These are phyloP conservation scores for Chiua sp. DNA, from an alignment of 1,284 basidiomycete genomes.

Conservation along the genomic window DNA sequence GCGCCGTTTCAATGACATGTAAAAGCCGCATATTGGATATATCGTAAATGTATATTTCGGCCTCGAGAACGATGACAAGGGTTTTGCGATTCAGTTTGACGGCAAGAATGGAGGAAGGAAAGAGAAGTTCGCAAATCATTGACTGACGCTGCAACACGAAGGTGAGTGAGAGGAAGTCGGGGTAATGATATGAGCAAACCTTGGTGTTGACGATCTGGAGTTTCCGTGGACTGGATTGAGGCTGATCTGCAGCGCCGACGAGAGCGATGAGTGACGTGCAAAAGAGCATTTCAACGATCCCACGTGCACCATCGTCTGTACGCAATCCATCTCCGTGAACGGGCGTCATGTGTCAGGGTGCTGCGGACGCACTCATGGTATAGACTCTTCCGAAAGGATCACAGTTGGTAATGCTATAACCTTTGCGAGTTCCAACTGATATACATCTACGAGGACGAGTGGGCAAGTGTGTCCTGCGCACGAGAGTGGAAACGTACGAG, in stretches of 20 bases:
- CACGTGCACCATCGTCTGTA: slow-evolving; percentile 88
- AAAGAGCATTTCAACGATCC: slow-evolving; percentile 99
- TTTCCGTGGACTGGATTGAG: slow-evolving; percentile 87
- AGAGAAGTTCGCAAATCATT: slow-evolving; percentile 98
- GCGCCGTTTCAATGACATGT: slow-evolving; percentile 97
- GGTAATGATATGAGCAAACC: slow-evolving; percentile 49
- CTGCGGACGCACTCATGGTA: slow-evolving; percentile 79
- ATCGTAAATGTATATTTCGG: slow-evolving; percentile 98
- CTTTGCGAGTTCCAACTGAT: slow-evolving; percentile 93
- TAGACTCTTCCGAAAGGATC: slow-evolving; percentile 98
- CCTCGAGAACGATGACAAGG: slow-evolving; percentile 94
- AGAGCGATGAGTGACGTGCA: slow-evolving; percentile 97
- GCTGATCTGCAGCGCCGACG: slow-evolving; percentile 92
- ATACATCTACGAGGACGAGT: slow-evolving; percentile 67
- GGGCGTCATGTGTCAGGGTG: background rate
- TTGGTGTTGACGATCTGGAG: slow-evolving; percentile 99
- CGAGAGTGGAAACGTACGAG: slow-evolving; percentile 56
- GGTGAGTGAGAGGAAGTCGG: background rate
- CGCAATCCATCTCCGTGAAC: background rate
- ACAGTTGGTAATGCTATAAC: slow-evolving; percentile 97
- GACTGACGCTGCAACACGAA: slow-evolving; percentile 79
- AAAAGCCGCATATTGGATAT: slow-evolving; percentile 98
- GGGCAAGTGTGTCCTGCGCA: slow-evolving; percentile 1
- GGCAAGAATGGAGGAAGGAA: slow-evolving; percentile 94
- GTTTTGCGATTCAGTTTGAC: slow-evolving; percentile 98